Percentiles rank a stretch among this genome's conserved stretches.
These are phyloP conservation scores for Aspergillus wentii DNA, from an alignment of 495 filamentous ascomycete genomes.

Conservation along the genomic window DNA sequence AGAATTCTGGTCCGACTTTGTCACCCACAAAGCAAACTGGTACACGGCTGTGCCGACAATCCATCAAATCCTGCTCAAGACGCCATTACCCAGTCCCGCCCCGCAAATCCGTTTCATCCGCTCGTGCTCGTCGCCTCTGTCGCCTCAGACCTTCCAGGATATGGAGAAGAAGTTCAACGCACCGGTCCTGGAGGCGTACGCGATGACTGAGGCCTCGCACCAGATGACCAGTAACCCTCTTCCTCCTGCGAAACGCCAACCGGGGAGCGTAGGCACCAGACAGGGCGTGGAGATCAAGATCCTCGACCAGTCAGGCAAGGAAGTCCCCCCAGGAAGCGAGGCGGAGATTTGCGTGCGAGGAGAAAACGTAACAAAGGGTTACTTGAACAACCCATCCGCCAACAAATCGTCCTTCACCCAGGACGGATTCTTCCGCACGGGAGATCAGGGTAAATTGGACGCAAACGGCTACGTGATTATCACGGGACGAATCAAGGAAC, in stretches of 20 bases:
- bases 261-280: conserved; percentile 73
- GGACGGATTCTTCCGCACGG: conserved; percentile 74
- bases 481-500: conserved; percentile 77
- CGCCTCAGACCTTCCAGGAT: conserved; percentile 69
- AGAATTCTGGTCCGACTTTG: conserved; percentile 77
- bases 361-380: conserved; percentile 76
- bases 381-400: conserved; percentile 72
- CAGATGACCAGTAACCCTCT: conserved; percentile 88
- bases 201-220: conserved; percentile 88
- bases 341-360: conserved; percentile 78
- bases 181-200: conserved; percentile 83
- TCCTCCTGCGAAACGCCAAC: conserved; percentile 64
- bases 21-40: conserved; percentile 69
- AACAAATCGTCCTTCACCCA: conserved; percentile 65
- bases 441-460: conserved; percentile 75
- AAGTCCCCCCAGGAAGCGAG: conserved; percentile 58
- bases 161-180: conserved; percentile 67
- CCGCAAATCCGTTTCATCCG: conserved; percentile 81
- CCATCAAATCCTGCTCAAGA: conserved; percentile 79
- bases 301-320: conserved; percentile 57
- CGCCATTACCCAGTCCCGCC: conserved; percentile 55
- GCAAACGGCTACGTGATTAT: conserved; percentile 69
- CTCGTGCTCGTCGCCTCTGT: conserved; percentile 77
- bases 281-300: conserved; percentile 79
- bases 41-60: conserved; percentile 87